Evolutionary conservation across 2,329 filamentous ascomycete species (phyloP), one percentile per base, ranked within the genome.

Genomic region (Fonsecaea nubica): DNA sequence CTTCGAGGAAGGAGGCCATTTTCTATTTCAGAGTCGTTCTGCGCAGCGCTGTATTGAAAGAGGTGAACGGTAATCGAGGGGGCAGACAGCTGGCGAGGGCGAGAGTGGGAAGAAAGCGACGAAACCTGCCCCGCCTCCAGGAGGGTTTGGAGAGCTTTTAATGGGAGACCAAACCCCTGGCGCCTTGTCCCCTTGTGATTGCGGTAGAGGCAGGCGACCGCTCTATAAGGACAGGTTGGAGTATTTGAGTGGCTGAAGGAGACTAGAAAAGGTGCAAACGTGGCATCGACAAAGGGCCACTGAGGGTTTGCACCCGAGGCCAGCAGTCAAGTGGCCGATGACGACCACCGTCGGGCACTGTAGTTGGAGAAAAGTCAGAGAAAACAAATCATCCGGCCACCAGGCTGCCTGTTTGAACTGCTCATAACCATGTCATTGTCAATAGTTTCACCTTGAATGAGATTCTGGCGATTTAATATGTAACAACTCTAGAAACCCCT

Each of bases 1-100:
- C 87, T 75, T 88, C 84, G 69, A 96, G 75, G 79, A 89, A 89
- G 72, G 77, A 80, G 48, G 77, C 77, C 80, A 83, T 83, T 50
- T 60, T 73, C 38, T 50, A 12, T 30, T 30, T 15, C 54, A 15
- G 25, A 35, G 52, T n/a, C 25, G 32, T n/a, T 13, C 42, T 36
- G 32, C 40, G 60, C 48, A n/a, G 38, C 32, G 48, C 42, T 38
- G 35, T 36, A 36, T 48, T 38, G 45, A 53, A 35, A 50, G 56
- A 54, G 10, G 50, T 25, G 15, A 53, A 30, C 7, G 32, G 42
- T 13, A 36, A 18, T 25, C 15, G 58, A 45, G 33, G 52, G 35
- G 57, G 58, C 30, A 48, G 50, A 50, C 36, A 45, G 30, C 21
- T 33, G 36, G 33, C 52, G 21, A 54, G 53, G n/a, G 56, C 56